Evolutionary conservation across 768 basidiomycete species (phyloP).

Genomic region (Boletus pseudopeckii): DNA sequence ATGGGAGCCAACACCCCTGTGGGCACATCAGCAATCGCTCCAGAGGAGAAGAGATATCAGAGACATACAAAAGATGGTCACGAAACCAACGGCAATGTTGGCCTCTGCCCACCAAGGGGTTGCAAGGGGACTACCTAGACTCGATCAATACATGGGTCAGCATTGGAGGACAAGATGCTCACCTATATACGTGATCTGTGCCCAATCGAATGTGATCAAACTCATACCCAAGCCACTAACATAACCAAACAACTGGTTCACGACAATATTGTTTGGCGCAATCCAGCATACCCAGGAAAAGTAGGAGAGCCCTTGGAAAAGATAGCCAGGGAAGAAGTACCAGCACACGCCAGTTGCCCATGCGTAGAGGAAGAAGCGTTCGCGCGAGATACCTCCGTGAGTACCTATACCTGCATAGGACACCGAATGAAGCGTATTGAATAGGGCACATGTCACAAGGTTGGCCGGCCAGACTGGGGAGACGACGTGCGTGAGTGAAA

Average conservation of each 20-base stretch:
- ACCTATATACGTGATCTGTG: conserved; percentile 48
- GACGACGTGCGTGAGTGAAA: conserved; percentile 26
- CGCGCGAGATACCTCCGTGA: conserved; percentile 48
- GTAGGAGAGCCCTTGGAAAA: conserved; percentile 63
- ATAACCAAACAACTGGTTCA: conserved; percentile 78
- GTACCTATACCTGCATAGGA: conserved; percentile 40
- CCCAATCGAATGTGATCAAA: conserved; percentile 79
- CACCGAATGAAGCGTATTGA: conserved; percentile 70
- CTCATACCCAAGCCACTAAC: conserved; percentile 58
- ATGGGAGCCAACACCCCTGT: conserved; percentile 55
- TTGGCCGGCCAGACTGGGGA: conserved; percentile 69
- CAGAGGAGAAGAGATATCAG: conserved; percentile 36
- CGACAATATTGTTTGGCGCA: conserved; percentile 58
- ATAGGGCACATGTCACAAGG: conserved; percentile 65
- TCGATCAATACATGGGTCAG: not conserved
- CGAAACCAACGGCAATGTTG: conserved; percentile 59
- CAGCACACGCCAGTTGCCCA: conserved; percentile 34
- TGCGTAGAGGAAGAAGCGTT: conserved; percentile 47
- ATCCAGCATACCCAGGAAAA: conserved; percentile 68
- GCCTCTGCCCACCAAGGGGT: conserved; percentile 84
- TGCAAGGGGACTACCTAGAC: conserved; percentile 50
- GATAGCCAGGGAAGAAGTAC: conserved; percentile 71
- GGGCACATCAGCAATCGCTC: conserved; percentile 48
- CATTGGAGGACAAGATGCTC: not conserved
- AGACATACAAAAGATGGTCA: conserved; percentile 61